Percentiles rank a stretch among this genome's conserved stretches.
Conservation (phyloP, 169 alveolate genomes). For the Toxoplasma gondii region DNA sequence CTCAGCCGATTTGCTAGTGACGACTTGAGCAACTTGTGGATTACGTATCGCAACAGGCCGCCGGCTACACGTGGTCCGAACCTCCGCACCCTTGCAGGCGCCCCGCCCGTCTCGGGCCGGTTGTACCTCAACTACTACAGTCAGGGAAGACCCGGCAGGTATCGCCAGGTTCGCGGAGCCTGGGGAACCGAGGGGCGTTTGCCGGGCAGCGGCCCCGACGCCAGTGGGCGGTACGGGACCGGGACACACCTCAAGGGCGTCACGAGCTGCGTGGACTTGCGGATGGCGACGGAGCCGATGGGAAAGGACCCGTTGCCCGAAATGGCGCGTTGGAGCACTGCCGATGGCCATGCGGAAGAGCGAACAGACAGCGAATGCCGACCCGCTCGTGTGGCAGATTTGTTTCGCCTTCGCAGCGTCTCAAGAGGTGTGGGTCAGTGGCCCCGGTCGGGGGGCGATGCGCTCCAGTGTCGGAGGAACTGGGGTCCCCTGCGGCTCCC, state of each 20-base stretch:
- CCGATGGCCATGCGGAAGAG: neutral
- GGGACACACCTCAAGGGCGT: neutral
- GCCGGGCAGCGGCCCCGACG: no score
- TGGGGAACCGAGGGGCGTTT: no score
- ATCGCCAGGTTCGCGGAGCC: no score
- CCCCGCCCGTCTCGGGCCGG: neutral
- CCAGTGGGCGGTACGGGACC: neutral
- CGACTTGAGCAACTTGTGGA: constrained; percentile 43
- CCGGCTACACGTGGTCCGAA: neutral
- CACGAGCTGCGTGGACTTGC: neutral
- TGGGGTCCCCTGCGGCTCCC: neutral
- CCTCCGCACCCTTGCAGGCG: neutral
- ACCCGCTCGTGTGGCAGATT: neutral
- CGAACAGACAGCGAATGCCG: neutral
- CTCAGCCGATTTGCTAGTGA: constrained; percentile 16
- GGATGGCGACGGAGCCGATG: neutral
- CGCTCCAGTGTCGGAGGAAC: neutral
- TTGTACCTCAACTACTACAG: no score
- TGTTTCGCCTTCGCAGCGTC: neutral
- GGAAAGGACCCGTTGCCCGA: neutral
- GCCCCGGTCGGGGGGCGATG: neutral
- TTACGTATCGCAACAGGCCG: neutral
- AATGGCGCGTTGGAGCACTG: neutral
- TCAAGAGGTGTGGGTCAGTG: neutral
- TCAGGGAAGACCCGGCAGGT: no score